Conservation (phyloP, 1,284 basidiomycete genomes). For the Ganoderma lucidum region DNA sequence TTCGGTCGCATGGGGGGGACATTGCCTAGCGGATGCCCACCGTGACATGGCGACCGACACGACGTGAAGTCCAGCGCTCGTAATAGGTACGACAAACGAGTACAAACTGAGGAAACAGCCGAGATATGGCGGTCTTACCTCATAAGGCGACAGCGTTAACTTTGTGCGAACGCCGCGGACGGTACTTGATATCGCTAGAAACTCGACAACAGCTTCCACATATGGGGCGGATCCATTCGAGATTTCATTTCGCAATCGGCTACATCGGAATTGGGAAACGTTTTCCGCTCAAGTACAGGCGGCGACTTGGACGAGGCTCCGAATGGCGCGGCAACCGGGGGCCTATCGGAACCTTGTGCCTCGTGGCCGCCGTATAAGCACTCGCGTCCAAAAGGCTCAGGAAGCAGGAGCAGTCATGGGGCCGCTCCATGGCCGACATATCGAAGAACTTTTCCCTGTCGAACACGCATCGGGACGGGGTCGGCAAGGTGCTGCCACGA, state of each 20-base stretch:
- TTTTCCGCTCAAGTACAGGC: neutral
- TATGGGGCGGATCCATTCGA: neutral
- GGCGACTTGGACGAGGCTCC: neutral
- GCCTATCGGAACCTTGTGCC: neutral
- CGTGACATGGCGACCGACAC: neutral
- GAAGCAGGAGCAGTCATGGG: neutral
- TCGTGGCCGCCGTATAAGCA: neutral
- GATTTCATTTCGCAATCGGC: neutral
- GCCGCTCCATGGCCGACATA: neutral
- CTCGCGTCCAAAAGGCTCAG: neutral
- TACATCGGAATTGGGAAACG: neutral
- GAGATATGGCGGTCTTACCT: neutral
- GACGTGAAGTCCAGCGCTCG: neutral
- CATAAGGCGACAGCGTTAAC: neutral
- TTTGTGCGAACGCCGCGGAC: neutral
- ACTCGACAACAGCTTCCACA: neutral
- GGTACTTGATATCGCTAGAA: neutral
- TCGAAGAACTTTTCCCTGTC: neutral
- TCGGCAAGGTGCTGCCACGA: neutral
- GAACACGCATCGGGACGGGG: neutral
- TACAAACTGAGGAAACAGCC: neutral
- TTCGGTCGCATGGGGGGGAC: neutral
- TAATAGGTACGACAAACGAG: neutral
- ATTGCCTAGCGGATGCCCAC: neutral
- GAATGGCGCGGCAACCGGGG: neutral